Conservation (phyloP, 139 green algal genomes). For the Trebouxia sp. region DNA sequence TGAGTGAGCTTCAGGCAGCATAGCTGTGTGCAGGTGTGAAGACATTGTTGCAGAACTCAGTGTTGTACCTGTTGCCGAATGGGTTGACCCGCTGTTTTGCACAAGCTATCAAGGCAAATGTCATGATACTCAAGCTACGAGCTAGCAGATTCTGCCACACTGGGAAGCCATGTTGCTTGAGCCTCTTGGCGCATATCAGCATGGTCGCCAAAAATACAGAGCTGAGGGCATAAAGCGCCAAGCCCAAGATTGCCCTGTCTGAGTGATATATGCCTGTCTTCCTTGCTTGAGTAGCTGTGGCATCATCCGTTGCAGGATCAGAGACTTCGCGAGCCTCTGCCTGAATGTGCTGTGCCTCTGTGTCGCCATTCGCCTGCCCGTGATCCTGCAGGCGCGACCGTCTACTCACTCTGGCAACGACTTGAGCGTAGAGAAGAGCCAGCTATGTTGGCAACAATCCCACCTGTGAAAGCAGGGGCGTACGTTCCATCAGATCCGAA, state of each 20-base stretch:
- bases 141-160: conserved; percentile 32
- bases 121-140: conserved; percentile 25
- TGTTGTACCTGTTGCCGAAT: conserved; percentile 34
- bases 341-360: neutral
- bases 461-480: neutral
- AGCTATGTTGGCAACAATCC: neutral
- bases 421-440: no score
- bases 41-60: neutral
- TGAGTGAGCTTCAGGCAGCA: neutral
- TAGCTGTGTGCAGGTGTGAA: neutral
- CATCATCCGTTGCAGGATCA: neutral
- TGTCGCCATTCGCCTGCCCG: no score
- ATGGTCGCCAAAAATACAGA: conserved; percentile 32
- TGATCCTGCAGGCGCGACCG: no score
- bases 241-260: conserved; percentile 15
- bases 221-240: conserved; percentile 33
- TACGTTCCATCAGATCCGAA: neutral
- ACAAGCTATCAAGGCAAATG: conserved; percentile 29
- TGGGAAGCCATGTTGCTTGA: conserved; percentile 28
- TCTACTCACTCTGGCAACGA: no score
- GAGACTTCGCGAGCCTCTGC: neutral
- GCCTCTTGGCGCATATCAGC: neutral
- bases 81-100: conserved; percentile 28
- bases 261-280: conserved; percentile 1
- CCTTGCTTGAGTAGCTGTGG: neutral